phyloP scores from a whole-genome alignment of 306 rosid genomes.

The Mimosa bimucronata region DNA sequence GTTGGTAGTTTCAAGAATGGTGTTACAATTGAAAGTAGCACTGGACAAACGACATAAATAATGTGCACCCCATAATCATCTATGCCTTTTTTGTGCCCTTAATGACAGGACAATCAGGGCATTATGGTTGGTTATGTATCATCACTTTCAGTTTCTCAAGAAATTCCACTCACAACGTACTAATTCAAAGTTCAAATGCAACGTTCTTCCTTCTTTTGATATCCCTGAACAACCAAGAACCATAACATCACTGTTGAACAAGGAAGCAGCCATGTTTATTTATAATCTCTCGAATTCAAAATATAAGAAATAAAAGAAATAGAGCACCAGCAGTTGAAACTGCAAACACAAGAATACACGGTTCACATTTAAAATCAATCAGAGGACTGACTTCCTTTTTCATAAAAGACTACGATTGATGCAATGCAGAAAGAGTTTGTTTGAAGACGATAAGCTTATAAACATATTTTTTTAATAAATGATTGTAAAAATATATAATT shows the following conservation, averaged over 20 bases:
- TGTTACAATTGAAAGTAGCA: background rate
- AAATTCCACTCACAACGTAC: background rate
- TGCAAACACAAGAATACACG: background rate
- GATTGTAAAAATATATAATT: background rate
- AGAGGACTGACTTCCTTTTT: background rate
- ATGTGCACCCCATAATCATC: background rate
- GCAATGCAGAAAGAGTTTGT: background rate
- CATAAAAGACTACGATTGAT: background rate
- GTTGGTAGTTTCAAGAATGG: background rate
- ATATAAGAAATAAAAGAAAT: background rate
- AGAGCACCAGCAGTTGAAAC: background rate
- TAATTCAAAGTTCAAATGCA: background rate
- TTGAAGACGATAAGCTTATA: background rate
- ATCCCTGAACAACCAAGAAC: background rate
- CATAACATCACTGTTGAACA: constrained; percentile 34
- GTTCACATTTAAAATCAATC: background rate
- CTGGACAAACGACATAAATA: background rate
- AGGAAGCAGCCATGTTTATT: background rate
- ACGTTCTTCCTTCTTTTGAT: background rate
- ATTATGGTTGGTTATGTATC: background rate
- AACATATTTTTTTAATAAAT: background rate
- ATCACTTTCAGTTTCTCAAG: background rate
- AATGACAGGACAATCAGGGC: background rate
- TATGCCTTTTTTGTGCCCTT: background rate
- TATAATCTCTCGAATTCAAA: background rate